Base-by-base conservation (phyloP, 2,329 filamentous ascomycete species). In the Setomelanomma holmii region DNA sequence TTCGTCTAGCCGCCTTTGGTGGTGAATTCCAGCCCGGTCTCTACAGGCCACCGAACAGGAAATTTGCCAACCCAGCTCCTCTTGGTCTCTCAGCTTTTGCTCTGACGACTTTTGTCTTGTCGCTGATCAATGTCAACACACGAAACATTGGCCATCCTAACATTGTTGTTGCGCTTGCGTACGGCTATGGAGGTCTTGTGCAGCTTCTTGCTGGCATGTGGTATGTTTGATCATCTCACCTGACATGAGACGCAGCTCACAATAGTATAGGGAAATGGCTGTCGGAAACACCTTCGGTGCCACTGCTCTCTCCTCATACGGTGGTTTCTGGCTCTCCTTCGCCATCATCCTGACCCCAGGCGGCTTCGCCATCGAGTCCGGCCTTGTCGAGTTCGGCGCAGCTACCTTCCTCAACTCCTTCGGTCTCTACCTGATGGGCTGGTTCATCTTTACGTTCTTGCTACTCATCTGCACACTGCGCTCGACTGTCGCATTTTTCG, bases 281-380 rank as follows among this genome's bases (percentile, higher is more conserved):
- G 77, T 84, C 8, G 84, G 84, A n/a, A 86, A 86, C 74, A 86
- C 83, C 10, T 86, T 86, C 45, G 84, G 83, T 77, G 83, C 82
- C 23, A 86, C 84, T 5, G 82, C 85, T 7, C 82, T 86, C 52
- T 82, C 81, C 36, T 84, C 82, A 3, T 87, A 86, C 65, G 83
- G 84, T 51, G 83, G 83, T 53, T 86, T 86, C 75, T 86, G 84
- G 84, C 78, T 86, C 55, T 79, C 81, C 20, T 84, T 82, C 60
- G 82, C 79, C 60, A 84, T 86, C 75, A 82, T 85, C 58, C 74
- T 83, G 16, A 81, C 80, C 1, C 79, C 84, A 4, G 82, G 80
- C 44, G 79, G 78, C 7, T 81, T 81, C 56, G 44, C 69, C 12
- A 84, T 86, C 60, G 75, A 76, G 39, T 66, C 61, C 0, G 75